Percentiles rank a stretch among this genome's conserved stretches.
phyloP scores from a whole-genome alignment of 176 grass and related monocot genomes.

The Phragmites australis region DNA sequence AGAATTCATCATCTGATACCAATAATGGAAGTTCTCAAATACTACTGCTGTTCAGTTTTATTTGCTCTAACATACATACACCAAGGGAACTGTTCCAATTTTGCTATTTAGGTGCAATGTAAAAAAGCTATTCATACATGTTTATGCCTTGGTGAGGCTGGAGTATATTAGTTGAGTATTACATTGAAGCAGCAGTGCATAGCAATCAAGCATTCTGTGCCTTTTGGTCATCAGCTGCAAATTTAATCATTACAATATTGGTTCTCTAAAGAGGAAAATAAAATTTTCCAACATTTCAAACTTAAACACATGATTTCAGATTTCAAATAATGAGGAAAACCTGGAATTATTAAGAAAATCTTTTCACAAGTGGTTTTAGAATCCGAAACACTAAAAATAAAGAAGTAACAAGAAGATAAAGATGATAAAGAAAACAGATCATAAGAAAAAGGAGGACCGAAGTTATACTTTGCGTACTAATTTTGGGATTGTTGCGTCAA shows the following conservation, averaged over 20 bases:
- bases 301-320: not conserved
- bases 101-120: not conserved
- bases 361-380: not conserved
- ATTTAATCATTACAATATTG: not conserved
- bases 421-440: not conserved
- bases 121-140: not conserved
- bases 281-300: not conserved
- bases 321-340: not conserved
- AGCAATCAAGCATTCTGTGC: not conserved
- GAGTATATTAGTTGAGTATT: not conserved
- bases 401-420: not conserved
- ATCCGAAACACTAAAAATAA: not conserved
- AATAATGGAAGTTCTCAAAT: not conserved
- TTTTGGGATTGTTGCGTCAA: conserved; percentile 16
- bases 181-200: not conserved
- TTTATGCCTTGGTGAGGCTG: not conserved
- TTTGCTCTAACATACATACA: conserved; percentile 6
- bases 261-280: not conserved
- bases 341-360: not conserved
- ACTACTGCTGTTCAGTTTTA: not conserved
- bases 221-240: not conserved
- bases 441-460: not conserved
- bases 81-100: not conserved
- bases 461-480: not conserved
- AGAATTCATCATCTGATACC: not conserved